Evolutionary conservation across 495 filamentous ascomycete genomes (phyloP).

Genomic region (Aspergillus nanangensis): DNA sequence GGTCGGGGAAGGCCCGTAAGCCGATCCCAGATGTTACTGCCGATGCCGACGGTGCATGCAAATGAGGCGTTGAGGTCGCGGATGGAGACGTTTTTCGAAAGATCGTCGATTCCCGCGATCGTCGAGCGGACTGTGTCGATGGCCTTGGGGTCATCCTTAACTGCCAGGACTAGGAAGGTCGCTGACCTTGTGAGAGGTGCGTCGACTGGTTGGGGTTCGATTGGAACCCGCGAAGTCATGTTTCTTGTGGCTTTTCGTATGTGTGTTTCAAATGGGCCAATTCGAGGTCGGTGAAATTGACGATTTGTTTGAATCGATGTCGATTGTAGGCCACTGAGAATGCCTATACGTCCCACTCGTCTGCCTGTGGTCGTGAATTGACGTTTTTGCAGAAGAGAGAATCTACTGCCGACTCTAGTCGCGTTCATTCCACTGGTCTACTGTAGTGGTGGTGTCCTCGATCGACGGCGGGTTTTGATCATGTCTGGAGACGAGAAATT

Average conservation of each 20-base stretch:
- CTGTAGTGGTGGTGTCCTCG: no score
- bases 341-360: no score
- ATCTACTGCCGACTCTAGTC: neutral
- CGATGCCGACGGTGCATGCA: slow-evolving; percentile 52
- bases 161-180: slow-evolving; percentile 48
- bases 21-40: slow-evolving; percentile 44
- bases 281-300: no score
- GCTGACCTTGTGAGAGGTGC: slow-evolving; percentile 46
- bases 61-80: slow-evolving; percentile 46
- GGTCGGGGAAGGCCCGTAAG: slow-evolving; percentile 42
- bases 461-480: no score
- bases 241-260: neutral
- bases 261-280: no score
- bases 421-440: neutral
- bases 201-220: slow-evolving; percentile 41
- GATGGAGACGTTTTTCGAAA: slow-evolving; percentile 52
- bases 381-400: neutral
- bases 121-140: slow-evolving; percentile 38
- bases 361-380: no score
- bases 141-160: slow-evolving; percentile 31
- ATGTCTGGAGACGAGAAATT: no score
- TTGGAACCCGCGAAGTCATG: slow-evolving; percentile 28
- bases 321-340: no score
- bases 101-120: slow-evolving; percentile 36
- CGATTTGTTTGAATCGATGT: no score